Evolutionary conservation across 805 yeast genomes (phyloP).

Genomic region (Citeromyces matritensis): DNA sequence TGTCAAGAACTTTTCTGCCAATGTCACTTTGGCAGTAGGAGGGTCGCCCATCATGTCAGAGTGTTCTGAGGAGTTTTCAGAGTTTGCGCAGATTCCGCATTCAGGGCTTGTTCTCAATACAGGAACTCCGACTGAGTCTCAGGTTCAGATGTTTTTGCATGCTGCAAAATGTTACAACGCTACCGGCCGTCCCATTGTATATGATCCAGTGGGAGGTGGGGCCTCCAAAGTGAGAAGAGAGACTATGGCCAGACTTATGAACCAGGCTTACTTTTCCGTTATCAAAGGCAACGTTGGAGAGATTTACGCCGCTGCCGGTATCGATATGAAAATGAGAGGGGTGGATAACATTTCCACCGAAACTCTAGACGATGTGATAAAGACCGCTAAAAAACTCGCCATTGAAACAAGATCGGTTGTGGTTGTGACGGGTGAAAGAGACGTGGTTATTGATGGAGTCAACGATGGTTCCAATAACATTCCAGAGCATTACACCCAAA

Average conservation of each 20-base stretch:
- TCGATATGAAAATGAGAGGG: constrained; percentile 43
- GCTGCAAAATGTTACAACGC: constrained; percentile 49
- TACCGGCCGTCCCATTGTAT: constrained; percentile 45
- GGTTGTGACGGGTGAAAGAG: constrained; percentile 54
- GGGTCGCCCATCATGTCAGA: constrained; percentile 89
- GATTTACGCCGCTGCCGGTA: constrained; percentile 43
- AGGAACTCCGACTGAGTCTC: constrained; percentile 46
- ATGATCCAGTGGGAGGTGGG: constrained; percentile 92
- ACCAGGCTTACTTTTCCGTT: constrained; percentile 43
- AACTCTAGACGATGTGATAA: constrained; percentile 13
- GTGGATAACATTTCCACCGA: constrained; percentile 30
- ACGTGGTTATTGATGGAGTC: constrained; percentile 32
- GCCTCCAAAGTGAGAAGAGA: constrained; percentile 48
- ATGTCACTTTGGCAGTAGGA: constrained; percentile 70
- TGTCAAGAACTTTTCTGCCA: constrained; percentile 82
- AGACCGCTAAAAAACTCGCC: constrained; percentile 35
- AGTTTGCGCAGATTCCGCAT: constrained; percentile 40
- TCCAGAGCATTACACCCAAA: constrained; percentile 10
- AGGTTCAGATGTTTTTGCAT: constrained; percentile 22
- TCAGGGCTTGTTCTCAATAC: constrained; percentile 53
- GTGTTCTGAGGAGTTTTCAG: constrained; percentile 47
- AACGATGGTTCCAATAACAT: constrained; percentile 6
- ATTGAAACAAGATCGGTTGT: constrained; percentile 37
- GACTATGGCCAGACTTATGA: constrained; percentile 31
- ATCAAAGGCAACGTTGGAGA: constrained; percentile 87